Base-by-base conservation (phyloP, 2,329 filamentous ascomycete species). In the Scytalidium lignicola region DNA sequence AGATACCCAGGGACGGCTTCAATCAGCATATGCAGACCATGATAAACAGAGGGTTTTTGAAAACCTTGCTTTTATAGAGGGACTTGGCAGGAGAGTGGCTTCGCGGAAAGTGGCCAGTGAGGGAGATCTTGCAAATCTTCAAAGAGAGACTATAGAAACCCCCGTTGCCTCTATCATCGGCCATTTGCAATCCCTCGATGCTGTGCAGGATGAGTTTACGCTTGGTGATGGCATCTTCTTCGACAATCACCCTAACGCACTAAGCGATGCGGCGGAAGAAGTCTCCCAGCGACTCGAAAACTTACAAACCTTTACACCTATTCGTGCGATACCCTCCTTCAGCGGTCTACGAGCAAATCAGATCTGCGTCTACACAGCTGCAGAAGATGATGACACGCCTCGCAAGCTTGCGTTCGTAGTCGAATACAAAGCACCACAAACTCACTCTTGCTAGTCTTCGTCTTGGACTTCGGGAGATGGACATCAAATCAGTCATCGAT, bases 401-500 rank as follows among this genome's bases (percentile, higher is more conserved):
- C 17, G 8, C 7, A 7, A 47, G 44, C 48, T 72, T 37, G 59
- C 59, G 22, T 66, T 52, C 69, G 12, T 74, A 70, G 0, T n/a
- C n/a, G n/a, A n/a, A n/a, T n/a, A n/a, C n/a, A n/a, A n/a, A n/a
- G n/a, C n/a, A n/a, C n/a, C 65, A 74, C 54, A 74, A 75, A 51
- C 55, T 78, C 1, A 67, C 68, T 5, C 56, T 65, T 18, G 52
- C 49, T 12, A 63, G 71, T 49, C 69, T 77, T 45, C 65, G 67
- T 21, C 44, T 61, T 15, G 68, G 72, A n/a, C 63, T 65, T 9
- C 51, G 61, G 1, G 73, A 73, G 60, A 58, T 71, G 39, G 66
- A 75, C 13, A 45, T 48, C 41, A 41, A 47, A 20, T 56, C 65
- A 12, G 63, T 71, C 5, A 29, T n/a, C n/a, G n/a, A n/a, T n/a